Base-by-base conservation (phyloP, 768 basidiomycete species). In the Boletus insuetus region DNA sequence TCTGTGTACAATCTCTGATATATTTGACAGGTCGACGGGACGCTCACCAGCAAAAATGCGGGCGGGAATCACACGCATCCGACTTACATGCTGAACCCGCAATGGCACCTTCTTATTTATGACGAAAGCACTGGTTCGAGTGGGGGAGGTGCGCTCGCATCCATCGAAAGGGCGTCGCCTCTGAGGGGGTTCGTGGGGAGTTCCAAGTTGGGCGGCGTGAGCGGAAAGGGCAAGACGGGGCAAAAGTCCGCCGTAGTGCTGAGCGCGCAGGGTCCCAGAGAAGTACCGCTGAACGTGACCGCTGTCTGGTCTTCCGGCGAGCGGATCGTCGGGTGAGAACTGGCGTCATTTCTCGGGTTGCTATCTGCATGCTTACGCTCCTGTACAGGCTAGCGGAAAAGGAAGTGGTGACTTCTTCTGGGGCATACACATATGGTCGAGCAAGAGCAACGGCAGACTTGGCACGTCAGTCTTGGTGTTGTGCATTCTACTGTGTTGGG, bases 71-170 rank as follows among this genome's bases (percentile, higher is more conserved):
- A 85, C 53, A 82, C 83, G 6, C 77, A 84, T 59, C 83, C 91
- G 1, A 86, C 88, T 0, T 97, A 89, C 70, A 89, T 96, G 85
- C 70, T 82, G 46, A 98, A 98, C 65, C 95, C 95, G 0, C 93
- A 97, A 65, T 98, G 91, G 70, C 79, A 80, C 52, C 74, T 98
- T 14, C 78, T 72, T 8, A 72, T 96, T 19, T 73, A 78, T 50
- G 74, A 81, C 5, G 63, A 71, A 4, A 62, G 58, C 19, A 13
- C 52, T 10, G n/a, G 40, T 7, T 6, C 48, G 14, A 31, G 54
- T 51, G 54, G 60, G 44, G 45, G 44, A n/a, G 31, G 51, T 38
- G 29, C 39, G 8, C 49, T 46, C 9, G 1, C 38, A 7, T 29
- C 51, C 8, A 39, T 11, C 19, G 47, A 55, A 26, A 47, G 22